phyloP scores from a whole-genome alignment of 2,329 filamentous ascomycete species.

The Epichloe amarillans region DNA sequence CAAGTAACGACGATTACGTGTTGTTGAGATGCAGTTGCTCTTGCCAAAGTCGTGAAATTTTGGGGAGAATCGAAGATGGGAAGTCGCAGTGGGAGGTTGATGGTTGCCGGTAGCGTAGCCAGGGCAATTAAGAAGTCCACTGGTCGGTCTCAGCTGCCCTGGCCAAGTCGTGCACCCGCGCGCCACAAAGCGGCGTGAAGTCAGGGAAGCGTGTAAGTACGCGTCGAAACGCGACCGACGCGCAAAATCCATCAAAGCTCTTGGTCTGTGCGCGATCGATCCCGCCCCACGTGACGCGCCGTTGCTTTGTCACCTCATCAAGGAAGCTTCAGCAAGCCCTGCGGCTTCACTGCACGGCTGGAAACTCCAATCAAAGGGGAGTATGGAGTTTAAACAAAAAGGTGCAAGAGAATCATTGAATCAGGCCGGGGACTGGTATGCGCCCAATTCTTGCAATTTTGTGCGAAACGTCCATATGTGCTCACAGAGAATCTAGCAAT shows the following conservation, averaged over 20 bases:
- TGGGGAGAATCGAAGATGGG: neutral
- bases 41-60: neutral
- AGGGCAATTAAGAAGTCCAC: slow-evolving; percentile 7
- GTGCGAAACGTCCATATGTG: no score
- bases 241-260: slow-evolving; percentile 17
- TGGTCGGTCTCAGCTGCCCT: neutral
- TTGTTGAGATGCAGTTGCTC: slow-evolving; percentile 2
- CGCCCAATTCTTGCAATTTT: no score
- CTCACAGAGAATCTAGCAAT: no score
- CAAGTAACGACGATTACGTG: neutral
- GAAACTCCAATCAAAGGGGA: no score
- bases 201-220: slow-evolving; percentile 11
- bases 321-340: neutral
- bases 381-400: no score
- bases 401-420: no score
- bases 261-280: slow-evolving; percentile 12
- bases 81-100: slow-evolving; percentile 2
- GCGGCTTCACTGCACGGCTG: neutral
- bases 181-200: slow-evolving; percentile 6
- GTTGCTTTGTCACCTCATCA: neutral
- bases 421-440: no score
- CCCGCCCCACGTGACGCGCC: slow-evolving; percentile 4
- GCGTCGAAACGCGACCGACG: slow-evolving; percentile 19
- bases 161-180: slow-evolving; percentile 3
- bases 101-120: neutral